These are phyloP conservation scores for Arthroderma sp. DNA, from an alignment of 2,329 filamentous ascomycete genomes.

Conservation along the genomic window DNA sequence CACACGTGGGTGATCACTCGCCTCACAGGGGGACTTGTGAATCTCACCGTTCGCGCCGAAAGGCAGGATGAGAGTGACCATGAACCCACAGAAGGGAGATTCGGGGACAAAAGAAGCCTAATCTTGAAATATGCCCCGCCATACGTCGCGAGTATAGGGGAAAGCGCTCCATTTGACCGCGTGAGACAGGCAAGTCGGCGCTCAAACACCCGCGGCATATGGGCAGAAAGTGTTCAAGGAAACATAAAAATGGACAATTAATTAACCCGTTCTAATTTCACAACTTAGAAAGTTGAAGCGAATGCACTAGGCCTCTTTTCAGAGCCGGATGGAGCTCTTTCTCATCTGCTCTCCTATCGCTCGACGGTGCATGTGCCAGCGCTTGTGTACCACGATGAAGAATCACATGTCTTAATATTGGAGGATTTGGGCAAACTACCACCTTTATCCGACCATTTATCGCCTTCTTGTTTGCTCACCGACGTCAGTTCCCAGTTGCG, in stretches of 20 bases:
- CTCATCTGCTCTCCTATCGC: neutral
- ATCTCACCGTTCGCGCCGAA: conserved; percentile 6
- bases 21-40: conserved; percentile 4
- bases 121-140: conserved; percentile 8
- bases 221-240: no score
- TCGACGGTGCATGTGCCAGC: neutral
- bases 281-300: conserved; percentile 4
- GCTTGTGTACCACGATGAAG: conserved; percentile 2
- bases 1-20: neutral
- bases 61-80: neutral
- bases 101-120: conserved; percentile 1
- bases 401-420: conserved; percentile 4
- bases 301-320: conserved; percentile 4
- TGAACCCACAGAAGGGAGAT: neutral
- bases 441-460: conserved; percentile 3
- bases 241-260: no score
- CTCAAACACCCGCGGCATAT: neutral
- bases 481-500: neutral
- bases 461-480: neutral
- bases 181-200: conserved; percentile 2
- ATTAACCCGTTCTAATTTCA: neutral
- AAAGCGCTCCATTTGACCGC: conserved; percentile 5
- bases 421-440: conserved; percentile 3
- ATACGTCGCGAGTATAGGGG: conserved; percentile 2
- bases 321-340: neutral